Conservation (phyloP, 805 yeast genomes). For the Spathaspora girioi region DNA sequence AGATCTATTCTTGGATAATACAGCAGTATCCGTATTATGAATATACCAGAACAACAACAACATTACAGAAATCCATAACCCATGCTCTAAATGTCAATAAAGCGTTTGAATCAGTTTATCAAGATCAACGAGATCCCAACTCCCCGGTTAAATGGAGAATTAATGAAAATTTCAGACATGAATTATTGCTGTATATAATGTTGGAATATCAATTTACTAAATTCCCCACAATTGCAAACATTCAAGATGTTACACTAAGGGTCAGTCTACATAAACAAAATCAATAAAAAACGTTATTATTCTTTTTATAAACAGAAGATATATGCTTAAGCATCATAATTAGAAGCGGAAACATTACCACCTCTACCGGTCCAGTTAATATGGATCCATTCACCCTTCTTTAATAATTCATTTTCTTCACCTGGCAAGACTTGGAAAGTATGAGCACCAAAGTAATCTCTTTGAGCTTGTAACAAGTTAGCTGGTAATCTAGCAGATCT, state of each 20-base stretch:
- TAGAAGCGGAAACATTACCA: conserved; percentile 94
- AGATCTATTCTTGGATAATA: background rate
- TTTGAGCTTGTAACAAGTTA: conserved; percentile 97
- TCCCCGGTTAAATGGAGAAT: background rate
- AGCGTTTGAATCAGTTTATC: background rate
- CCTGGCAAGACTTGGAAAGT: conserved; percentile 95
- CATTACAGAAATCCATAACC: background rate
- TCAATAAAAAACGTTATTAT: background rate
- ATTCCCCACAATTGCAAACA: background rate
- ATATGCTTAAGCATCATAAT: conserved; percentile 82
- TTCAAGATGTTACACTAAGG: background rate
- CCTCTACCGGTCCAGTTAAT: conserved; percentile 99
- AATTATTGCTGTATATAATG: background rate
- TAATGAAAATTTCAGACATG: background rate
- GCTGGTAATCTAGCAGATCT: conserved; percentile 95
- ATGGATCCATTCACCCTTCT: conserved; percentile 82
- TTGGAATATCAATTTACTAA: background rate
- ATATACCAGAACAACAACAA: background rate
- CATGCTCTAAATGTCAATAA: background rate
- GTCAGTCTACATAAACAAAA: background rate
- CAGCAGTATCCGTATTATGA: background rate
- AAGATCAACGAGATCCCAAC: background rate
- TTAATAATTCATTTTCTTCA: conserved; percentile 68
- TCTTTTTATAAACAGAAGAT: background rate
- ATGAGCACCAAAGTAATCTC: conserved; percentile 99